Evolutionary conservation across 140 eudicot species (phyloP), one percentile per base, ranked within the genome.

Genomic region (Stevia rebaudiana): DNA sequence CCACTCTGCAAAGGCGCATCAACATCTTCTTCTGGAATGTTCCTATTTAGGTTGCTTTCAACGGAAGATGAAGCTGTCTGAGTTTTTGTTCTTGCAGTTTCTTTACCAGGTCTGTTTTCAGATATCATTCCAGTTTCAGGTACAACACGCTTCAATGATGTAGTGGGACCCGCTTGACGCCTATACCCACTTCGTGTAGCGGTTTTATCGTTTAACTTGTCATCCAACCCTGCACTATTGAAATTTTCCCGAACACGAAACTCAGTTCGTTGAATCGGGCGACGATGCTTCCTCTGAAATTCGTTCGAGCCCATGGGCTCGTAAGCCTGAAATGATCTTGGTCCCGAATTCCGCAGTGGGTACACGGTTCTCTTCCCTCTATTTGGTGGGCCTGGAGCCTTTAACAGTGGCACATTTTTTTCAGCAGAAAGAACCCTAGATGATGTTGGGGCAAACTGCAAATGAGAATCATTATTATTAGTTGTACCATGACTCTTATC

Each of bases 1-100:
- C 99, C 99, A 68, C 88, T 94, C 68, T 88, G 99, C 82, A 89
- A 74, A n/a, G 99, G 99, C 36, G 89, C 95, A 70, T 88, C 97
- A 60, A 85, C 82, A 67, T 92, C 90, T 57, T 84, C 96, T 75
- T 85, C 87, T 4, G 83, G 69, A 67, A 74, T 70, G 66, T 77
- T 81, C 73, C 85, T 81, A 74, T 79, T 85, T 76, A 83, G 12
- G 74, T 76, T 81, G 36, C 82, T 90, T 31, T 87, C 92, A 70
- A 53, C 65, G 71, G 78, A 13, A 25, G 65, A 55, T 4, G 87
- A 68, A 10, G 54, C 28, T 42, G 49, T 58, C 66, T 61, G 80
- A 17, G 72, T 72, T 72, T 51, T 78, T 4, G 44, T 41, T 73
- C 76, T 84, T 28, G 39, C 65, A 69, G 47, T 37, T 71, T 46